Conservation (phyloP, 202 grass and related monocot species). For the Cymbopogon flexuosus region DNA sequence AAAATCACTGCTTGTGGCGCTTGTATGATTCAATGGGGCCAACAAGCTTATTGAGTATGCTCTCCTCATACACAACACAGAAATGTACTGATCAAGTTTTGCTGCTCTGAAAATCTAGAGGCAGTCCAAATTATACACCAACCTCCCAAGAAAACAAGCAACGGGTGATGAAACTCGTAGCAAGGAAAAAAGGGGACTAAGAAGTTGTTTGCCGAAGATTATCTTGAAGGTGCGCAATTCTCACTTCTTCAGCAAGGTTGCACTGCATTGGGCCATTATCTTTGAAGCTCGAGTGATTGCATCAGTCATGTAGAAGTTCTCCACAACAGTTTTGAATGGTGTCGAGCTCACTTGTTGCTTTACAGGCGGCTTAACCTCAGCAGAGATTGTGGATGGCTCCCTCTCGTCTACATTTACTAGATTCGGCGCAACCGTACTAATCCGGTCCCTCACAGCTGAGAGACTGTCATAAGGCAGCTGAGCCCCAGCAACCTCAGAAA, state of each 20-base stretch:
- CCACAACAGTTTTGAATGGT: constrained; percentile 57
- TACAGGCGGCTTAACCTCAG: constrained; percentile 62
- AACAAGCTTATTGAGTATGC: constrained; percentile 52
- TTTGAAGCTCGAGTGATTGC: constrained; percentile 90
- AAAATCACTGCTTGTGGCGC: constrained; percentile 42
- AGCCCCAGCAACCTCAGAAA: constrained; percentile 70
- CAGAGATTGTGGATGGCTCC: constrained; percentile 53
- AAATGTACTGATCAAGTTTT: constrained; percentile 44
- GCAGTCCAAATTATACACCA: constrained; percentile 46
- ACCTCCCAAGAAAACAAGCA: constrained; percentile 20
- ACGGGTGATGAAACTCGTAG: constrained; percentile 24
- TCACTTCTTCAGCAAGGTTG: constrained; percentile 73
- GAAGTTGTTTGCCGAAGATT: not conserved
- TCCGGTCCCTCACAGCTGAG: constrained; percentile 47
- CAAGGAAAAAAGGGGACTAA: not conserved
- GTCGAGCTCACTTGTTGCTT: constrained; percentile 51
- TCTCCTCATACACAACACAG: constrained; percentile 47
- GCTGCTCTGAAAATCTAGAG: constrained; percentile 46
- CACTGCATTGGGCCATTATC: constrained; percentile 96
- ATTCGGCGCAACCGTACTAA: constrained; percentile 69
- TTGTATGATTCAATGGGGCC: constrained; percentile 16
- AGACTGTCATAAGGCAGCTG: constrained; percentile 65
- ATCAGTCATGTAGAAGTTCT: constrained; percentile 98
- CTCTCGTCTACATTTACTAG: constrained; percentile 74
- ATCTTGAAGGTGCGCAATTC: not conserved